Evolutionary conservation across 176 grass and related monocot species (phyloP), one percentile per base, ranked within the genome.

Genomic region (Cymbopogon citratus): DNA sequence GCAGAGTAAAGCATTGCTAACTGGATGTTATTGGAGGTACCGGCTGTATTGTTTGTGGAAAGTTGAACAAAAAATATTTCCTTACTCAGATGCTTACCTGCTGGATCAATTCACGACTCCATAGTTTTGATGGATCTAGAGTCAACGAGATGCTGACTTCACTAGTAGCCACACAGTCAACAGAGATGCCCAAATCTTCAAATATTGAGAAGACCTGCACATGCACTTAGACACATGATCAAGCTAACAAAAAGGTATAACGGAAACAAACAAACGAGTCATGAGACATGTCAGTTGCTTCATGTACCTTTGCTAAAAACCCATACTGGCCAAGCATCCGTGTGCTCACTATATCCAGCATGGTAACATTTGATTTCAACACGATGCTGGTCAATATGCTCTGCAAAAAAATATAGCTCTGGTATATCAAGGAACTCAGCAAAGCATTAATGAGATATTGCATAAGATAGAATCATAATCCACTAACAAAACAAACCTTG

Each of bases 291-390:
- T 12, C 18, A 21, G 9, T 72, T 33, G 54, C 23, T 60, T 33
- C 21, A 31, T 65, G 6, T 83, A 94, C 94, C 94, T 94, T 97
- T 6, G 94, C 94, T 89, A 97, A 86, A 83, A 97, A 97, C 72
- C 94, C 94, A 80, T 31, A 97, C 67, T 97, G 94, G 7, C 92
- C 94, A 5, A 97, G 94, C 95, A 97, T 97, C 79, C 92, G 69
- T 82, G 95, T 97, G 81, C 95, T 97, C 63, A 89, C 95, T 85
- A 97, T 94, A 89, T 97, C 95, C 60, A 97, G 86, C 95, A 94
- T 94, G 19, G 95, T 97, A 62, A 97, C 90, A 87, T 97, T 94
- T 80, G 95, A 94, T 91, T 97, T 97, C 88, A 97, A 61, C 33
- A 97, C 95, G 67, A 97, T 97, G 74, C 95, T 97, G 61, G 95